Conservation (phyloP, 768 basidiomycete species). For the Phlebiopsis flavidoalba region DNA sequence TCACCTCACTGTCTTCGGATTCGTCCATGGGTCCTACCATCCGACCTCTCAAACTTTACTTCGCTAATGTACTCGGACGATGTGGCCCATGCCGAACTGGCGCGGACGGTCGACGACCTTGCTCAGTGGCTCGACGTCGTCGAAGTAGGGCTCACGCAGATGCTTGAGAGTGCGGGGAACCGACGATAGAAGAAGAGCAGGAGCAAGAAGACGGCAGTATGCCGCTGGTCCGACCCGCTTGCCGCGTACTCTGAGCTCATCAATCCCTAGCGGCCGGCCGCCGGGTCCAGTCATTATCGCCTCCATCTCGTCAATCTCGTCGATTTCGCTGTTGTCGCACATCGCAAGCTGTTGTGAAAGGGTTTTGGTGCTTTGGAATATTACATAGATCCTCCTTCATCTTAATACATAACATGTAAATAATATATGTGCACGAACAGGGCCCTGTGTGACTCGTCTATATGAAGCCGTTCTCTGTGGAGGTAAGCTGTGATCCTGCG, state of each 20-base stretch:
- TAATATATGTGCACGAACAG: neutral
- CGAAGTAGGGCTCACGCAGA: slow-evolving; percentile 61
- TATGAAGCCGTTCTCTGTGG: slow-evolving; percentile 54
- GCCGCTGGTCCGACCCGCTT: neutral
- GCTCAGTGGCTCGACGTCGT: slow-evolving; percentile 71
- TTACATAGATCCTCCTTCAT: neutral
- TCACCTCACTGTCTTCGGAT: slow-evolving; percentile 7
- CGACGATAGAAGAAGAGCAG: slow-evolving; percentile 64
- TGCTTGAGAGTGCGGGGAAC: slow-evolving; percentile 52
- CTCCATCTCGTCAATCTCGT: neutral
- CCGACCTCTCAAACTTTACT: slow-evolving; percentile 66
- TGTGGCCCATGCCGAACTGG: slow-evolving; percentile 64
- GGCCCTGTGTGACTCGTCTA: slow-evolving; percentile 9
- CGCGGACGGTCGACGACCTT: slow-evolving; percentile 69
- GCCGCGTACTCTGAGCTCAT: neutral
- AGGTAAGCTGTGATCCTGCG: slow-evolving; percentile 78
- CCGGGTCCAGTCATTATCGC: neutral
- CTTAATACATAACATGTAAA: neutral
- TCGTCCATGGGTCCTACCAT: slow-evolving; percentile 39
- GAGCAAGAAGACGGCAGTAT: slow-evolving; percentile 28
- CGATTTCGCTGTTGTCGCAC: neutral
- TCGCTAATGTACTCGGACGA: slow-evolving; percentile 48
- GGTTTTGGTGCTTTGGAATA: neutral
- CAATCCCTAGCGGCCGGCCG: neutral
- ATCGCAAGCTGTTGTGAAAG: no score